Conservation (phyloP, 2,329 filamentous ascomycete species). For the Myotisia sp. region DNA sequence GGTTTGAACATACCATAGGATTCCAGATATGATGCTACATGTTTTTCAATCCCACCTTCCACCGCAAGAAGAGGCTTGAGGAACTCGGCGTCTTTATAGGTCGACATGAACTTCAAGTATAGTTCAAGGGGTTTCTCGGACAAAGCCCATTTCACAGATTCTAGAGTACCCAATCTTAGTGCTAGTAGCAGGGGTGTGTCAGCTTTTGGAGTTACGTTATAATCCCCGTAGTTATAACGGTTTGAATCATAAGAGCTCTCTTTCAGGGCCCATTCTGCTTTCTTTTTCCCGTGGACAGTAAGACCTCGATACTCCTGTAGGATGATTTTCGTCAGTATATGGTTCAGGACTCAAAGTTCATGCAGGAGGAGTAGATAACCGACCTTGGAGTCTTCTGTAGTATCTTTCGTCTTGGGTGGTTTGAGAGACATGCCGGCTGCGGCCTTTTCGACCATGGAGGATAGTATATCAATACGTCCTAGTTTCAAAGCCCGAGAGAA, state of each 20-base stretch:
- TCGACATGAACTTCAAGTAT: too few species aligned
- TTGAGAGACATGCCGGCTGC: conserved; percentile 56
- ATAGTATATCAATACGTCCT: conserved; percentile 15
- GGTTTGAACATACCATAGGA: conserved; percentile 53
- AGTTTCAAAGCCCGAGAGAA: conserved; percentile 32
- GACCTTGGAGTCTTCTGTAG: conserved; percentile 33
- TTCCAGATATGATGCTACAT: too few species aligned
- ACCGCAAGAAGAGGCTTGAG: too few species aligned
- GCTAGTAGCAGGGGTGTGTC: conserved; percentile 18
- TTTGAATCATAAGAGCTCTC: conserved; percentile 21
- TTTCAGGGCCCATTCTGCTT: conserved; percentile 54
- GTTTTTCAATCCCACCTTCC: too few species aligned
- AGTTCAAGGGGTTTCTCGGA: conserved; percentile 54
- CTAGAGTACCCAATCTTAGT: conserved; percentile 39
- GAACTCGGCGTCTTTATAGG: too few species aligned
- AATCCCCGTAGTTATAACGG: background rate
- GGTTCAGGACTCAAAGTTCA: too few species aligned
- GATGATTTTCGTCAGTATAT: conserved; percentile 7
- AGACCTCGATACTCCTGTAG: conserved; percentile 61
- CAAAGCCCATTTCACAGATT: conserved; percentile 62
- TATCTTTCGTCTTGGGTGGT: conserved; percentile 49
- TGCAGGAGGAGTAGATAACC: too few species aligned
- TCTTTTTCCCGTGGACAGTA: conserved; percentile 57
- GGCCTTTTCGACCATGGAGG: conserved; percentile 20
- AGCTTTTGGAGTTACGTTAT: too few species aligned